phyloP scores from a whole-genome alignment of 2,329 filamentous ascomycete genomes.

The Pyricularia sp. region DNA sequence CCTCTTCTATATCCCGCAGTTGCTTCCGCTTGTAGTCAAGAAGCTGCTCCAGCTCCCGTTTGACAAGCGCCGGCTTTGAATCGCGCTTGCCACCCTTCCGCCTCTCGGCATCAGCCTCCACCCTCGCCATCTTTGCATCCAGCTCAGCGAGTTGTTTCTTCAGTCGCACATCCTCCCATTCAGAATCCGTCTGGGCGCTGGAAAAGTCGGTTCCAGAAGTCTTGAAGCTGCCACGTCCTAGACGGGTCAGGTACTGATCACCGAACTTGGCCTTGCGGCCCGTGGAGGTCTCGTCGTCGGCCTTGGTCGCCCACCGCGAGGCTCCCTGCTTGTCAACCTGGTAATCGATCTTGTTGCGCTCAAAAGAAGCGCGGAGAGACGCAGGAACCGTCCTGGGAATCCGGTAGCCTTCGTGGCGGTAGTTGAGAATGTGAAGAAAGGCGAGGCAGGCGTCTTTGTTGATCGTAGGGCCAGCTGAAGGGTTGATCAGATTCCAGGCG shows the following conservation, averaged over 20 bases:
- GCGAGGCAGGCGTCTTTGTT: conserved; percentile 91
- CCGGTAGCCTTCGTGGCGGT: conserved; percentile 86
- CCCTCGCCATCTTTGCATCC: conserved; percentile 72
- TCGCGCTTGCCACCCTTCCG: conserved; percentile 52
- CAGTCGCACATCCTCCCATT: conserved; percentile 94
- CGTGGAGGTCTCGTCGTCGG: conserved; percentile 67
- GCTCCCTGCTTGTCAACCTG: conserved; percentile 67
- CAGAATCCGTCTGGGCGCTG: conserved; percentile 62
- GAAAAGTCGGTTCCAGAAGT: conserved; percentile 84
- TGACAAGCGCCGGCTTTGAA: conserved; percentile 79
- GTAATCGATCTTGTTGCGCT: conserved; percentile 94
- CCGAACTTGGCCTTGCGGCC: conserved; percentile 95
- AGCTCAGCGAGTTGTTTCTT: conserved; percentile 86
- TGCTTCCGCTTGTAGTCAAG: conserved; percentile 86
- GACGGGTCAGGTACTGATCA: conserved; percentile 84
- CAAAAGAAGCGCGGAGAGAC: conserved; percentile 80
- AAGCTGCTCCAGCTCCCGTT: conserved; percentile 85
- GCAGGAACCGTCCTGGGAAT: conserved; percentile 87
- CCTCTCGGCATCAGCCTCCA: conserved; percentile 63
- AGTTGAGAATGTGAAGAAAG: conserved; percentile 93
- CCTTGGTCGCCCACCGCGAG: conserved; percentile 66
- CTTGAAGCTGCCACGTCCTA: conserved; percentile 74
- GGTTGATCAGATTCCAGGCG: conserved; percentile 96
- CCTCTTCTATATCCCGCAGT: conserved; percentile 60
- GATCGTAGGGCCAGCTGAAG: conserved; percentile 66